Evolutionary conservation across 345 rosid genomes (phyloP), one percentile per base, ranked within the genome.

Genomic region (Lepidium didymum): DNA sequence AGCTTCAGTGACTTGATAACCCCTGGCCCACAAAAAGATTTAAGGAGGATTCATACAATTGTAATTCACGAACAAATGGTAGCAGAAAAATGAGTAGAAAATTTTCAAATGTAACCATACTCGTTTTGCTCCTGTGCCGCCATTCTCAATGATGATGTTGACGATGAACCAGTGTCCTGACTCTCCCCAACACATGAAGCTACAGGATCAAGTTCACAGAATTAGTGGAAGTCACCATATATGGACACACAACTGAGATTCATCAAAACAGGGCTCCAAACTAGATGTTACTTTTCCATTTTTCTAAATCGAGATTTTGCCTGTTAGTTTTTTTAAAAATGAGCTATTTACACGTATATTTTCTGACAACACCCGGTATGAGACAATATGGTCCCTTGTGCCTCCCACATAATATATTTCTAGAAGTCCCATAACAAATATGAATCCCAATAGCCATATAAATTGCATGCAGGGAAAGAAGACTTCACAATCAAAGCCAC

Each of bases 1-100:
- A 77, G 99, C 99, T 81, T 94, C 99, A 4, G 97, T 91, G 60
- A 94, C 96, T 84, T 84, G 89, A 85, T 69, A 85, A 69, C 96
- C 87, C 62, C 99, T 91, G 86, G 74, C 70, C 60, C 64, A 25
- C 72, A 69, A 68, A 79, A 11, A 44, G 64, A n/a, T n/a, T 56
- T 71, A 73, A 37, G 31, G 44, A 67, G 27, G 63, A 18, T 68
- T 54, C 45, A 46, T 13, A 47, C 5, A 25, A 2, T 0, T 40
- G 51, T 27, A 13, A 42, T 56, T 57, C 8, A 9, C 16, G 19
- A 57, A 43, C 15, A 54, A 56, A 45, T 45, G 15, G 69, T 59
- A 36, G 34, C 53, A 61, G 37, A 54, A 62, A 60, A 46, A 4
- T 10, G 7, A 19, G 29, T 47, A 6, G 23, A 53, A 25, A 66